Conservation (phyloP, 768 basidiomycete genomes). For the Gloeophyllum trabeum region DNA sequence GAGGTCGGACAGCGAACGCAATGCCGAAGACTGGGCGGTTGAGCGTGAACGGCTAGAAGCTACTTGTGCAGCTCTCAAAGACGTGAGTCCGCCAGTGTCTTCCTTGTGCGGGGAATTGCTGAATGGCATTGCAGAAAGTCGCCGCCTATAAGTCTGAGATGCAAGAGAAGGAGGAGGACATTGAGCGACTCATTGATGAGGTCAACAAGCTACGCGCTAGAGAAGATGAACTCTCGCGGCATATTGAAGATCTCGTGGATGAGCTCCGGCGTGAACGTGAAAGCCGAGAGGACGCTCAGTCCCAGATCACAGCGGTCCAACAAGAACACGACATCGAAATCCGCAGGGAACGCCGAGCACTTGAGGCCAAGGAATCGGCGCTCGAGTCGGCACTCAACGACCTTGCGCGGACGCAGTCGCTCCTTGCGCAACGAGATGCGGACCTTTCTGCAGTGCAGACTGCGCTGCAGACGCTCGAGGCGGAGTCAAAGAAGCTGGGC, state of each 20-base stretch:
- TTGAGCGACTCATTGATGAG: slow-evolving; percentile 53
- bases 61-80: slow-evolving; percentile 66
- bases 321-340: slow-evolving; percentile 52
- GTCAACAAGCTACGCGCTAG: slow-evolving; percentile 56
- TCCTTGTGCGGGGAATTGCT: slow-evolving; percentile 1
- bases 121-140: slow-evolving; percentile 45
- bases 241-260: slow-evolving; percentile 60
- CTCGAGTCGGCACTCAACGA: slow-evolving; percentile 53
- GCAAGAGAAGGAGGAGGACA: slow-evolving; percentile 50
- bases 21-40: slow-evolving; percentile 63
- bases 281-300: slow-evolving; percentile 39
- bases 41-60: slow-evolving; percentile 61
- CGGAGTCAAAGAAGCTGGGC: slow-evolving; percentile 69
- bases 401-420: slow-evolving; percentile 47
- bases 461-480: slow-evolving; percentile 60
- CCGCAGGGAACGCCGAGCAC: slow-evolving; percentile 45
- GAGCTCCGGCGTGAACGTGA: slow-evolving; percentile 51
- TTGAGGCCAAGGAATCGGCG: slow-evolving; percentile 64
- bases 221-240: slow-evolving; percentile 67
- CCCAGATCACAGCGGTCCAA: slow-evolving; percentile 44
- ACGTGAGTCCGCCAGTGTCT: slow-evolving; percentile 32
- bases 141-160: slow-evolving; percentile 50
- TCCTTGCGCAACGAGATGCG: slow-evolving; percentile 60
- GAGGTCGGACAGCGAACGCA: slow-evolving; percentile 56
- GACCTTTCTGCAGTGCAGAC: slow-evolving; percentile 68